Conservation (phyloP, 1,139 yeast species). For the Zygotorulaspora mrakii region DNA sequence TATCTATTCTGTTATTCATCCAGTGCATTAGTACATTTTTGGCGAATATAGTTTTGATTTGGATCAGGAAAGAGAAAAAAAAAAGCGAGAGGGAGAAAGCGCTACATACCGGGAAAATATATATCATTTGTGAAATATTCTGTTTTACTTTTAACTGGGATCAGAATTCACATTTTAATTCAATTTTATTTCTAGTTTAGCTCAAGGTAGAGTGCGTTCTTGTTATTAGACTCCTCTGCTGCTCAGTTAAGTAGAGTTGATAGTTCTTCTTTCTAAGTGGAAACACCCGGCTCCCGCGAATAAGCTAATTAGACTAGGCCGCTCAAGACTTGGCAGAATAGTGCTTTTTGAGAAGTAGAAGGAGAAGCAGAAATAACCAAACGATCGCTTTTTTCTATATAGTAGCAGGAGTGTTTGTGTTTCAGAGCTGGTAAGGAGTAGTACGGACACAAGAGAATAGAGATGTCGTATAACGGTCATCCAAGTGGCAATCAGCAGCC, state of each 20-base stretch:
- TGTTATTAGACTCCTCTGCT: neutral
- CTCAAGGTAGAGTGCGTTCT: too few species aligned
- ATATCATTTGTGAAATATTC: neutral
- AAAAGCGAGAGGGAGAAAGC: neutral
- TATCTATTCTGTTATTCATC: neutral
- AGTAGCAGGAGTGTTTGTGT: neutral
- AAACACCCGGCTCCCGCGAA: neutral
- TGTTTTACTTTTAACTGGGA: constrained; percentile 2
- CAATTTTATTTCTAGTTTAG: too few species aligned
- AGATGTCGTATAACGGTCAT: constrained; percentile 21
- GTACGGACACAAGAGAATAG: constrained; percentile 1
- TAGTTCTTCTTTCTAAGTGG: neutral
- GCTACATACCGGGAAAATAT: neutral
- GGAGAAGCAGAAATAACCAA: too few species aligned
- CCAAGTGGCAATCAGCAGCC: constrained; percentile 15
- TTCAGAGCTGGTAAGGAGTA: constrained; percentile 1
- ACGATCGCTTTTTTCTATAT: constrained; percentile 1
- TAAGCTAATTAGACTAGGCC: too few species aligned
- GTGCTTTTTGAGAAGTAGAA: too few species aligned
- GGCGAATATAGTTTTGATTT: neutral
- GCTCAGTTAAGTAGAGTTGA: neutral
- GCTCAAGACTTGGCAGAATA: too few species aligned
- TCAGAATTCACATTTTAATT: neutral
- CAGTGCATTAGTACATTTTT: neutral
- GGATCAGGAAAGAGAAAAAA: constrained; percentile 2